These are phyloP conservation scores for Rhodotorula sp. DNA, from an alignment of 1,284 basidiomycete species.

Conservation along the genomic window DNA sequence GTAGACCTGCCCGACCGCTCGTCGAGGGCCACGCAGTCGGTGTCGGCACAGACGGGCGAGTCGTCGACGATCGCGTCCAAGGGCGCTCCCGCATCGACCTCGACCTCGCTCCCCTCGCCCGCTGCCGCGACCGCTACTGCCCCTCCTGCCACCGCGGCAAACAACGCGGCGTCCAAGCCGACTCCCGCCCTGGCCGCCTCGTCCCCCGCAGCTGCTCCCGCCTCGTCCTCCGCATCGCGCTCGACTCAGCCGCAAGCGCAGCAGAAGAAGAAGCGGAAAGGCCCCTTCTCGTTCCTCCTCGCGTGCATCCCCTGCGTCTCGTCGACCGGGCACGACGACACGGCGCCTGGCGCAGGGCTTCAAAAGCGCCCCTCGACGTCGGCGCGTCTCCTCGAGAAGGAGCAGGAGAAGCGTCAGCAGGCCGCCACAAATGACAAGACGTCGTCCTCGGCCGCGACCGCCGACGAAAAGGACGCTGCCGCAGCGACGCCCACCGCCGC, in stretches of 20 bases:
- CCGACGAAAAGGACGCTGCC: not conserved
- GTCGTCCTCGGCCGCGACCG: not conserved
- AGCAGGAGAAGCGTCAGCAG: constrained; percentile 10
- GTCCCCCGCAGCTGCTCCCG: not conserved
- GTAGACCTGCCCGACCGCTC: not conserved
- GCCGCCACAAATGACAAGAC: not conserved
- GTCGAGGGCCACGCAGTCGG: not conserved
- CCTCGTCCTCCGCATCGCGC: not conserved
- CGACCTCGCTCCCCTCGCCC: not conserved
- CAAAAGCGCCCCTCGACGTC: constrained; percentile 7
- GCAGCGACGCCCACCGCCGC: not conserved
- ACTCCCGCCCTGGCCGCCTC: not conserved
- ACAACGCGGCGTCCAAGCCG: not conserved
- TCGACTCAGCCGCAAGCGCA: not conserved
- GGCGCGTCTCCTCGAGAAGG: not conserved
- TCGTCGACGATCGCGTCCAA: not conserved
- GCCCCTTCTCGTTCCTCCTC: constrained; percentile 24
- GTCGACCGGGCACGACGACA: constrained; percentile 20
- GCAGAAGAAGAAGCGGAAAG: constrained; percentile 26
- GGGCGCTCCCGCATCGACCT: not conserved
- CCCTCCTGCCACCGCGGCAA: not conserved
- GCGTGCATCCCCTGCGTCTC: constrained; percentile 34
- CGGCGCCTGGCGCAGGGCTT: not conserved
- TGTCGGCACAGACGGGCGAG: constrained; percentile 5
- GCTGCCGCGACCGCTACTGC: not conserved